A percentile compares a stretch with the other conserved stretches of the same genome.
These are phyloP conservation scores for Capsicum rhomboideum DNA, from an alignment of 257 asterid species.

Conservation along the genomic window DNA sequence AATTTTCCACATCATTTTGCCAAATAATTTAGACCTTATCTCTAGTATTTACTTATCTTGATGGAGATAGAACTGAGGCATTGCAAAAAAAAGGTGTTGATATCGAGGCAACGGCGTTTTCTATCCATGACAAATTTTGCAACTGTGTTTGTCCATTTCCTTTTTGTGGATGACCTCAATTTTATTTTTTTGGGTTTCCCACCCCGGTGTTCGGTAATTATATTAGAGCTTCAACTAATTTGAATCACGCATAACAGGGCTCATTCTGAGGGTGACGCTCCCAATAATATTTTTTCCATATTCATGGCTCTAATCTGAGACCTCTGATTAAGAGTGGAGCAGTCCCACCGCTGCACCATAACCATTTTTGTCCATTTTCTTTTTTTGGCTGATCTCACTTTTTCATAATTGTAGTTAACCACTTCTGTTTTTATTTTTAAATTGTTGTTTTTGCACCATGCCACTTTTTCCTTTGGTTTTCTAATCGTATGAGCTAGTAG, in stretches of 20 bases:
- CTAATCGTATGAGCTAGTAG: not conserved
- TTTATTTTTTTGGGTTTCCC: too few relatives aligned
- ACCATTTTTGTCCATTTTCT: not conserved
- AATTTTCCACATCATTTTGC: slow-evolving; percentile 11
- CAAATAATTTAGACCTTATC: slow-evolving; percentile 12
- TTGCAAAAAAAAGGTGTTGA: not conserved
- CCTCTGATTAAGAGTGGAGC: too few relatives aligned
- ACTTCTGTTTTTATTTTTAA: not conserved
- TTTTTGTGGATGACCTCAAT: not conserved
- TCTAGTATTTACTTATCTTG: slow-evolving; percentile 16
- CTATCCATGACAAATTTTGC: not conserved
- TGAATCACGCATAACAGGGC: too few relatives aligned
- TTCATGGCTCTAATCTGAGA: too few relatives aligned
- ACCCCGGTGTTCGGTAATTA: too few relatives aligned
- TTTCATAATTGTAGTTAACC: not conserved
- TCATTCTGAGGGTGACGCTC: too few relatives aligned
- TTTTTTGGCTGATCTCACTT: not conserved
- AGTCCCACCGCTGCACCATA: not conserved
- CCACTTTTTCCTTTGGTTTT: not conserved
- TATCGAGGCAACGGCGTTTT: not conserved
- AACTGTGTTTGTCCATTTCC: slow-evolving; percentile 1
- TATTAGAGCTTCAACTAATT: too few relatives aligned
- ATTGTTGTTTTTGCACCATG: not conserved
- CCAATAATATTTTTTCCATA: too few relatives aligned
- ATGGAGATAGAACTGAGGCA: slow-evolving; percentile 7